Evolutionary conservation across 2,329 filamentous ascomycete genomes (phyloP).

Genomic region (Aspergillus transmontanensis): DNA sequence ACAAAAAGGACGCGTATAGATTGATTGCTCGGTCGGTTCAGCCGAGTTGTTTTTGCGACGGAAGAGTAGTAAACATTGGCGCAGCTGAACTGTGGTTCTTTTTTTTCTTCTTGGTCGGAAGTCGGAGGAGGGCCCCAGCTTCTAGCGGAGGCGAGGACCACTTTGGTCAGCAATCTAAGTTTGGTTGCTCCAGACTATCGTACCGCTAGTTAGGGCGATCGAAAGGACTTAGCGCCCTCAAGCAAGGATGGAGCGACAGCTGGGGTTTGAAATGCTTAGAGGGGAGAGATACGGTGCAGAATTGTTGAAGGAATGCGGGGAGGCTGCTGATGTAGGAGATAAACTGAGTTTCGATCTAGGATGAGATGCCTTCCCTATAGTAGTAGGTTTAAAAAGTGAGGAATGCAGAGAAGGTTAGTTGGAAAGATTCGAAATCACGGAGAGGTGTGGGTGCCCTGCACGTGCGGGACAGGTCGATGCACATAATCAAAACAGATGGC

Average conservation of each 20-base stretch:
- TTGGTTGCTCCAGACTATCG: constrained; percentile 35
- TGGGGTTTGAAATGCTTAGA: background rate
- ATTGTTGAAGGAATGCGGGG: background rate
- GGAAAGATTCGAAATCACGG: constrained; percentile 4
- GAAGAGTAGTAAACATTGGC: constrained; percentile 32
- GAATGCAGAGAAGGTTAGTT: constrained; percentile 3
- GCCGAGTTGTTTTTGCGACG: constrained; percentile 29
- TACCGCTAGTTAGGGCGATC: constrained; percentile 25
- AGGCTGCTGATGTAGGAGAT: constrained; percentile 1
- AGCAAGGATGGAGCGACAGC: constrained; percentile 12
- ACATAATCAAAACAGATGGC: background rate
- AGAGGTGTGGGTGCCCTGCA: constrained; percentile 13
- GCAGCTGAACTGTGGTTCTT: constrained; percentile 39
- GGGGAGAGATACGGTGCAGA: background rate
- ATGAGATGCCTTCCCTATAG: background rate
- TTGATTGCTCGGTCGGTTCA: constrained; percentile 9
- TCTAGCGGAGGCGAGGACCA: constrained; percentile 12
- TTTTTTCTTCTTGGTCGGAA: constrained; percentile 15
- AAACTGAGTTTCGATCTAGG: constrained; percentile 3
- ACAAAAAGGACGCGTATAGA: constrained; percentile 18
- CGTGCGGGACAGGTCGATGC: constrained; percentile 6
- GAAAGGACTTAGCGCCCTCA: constrained; percentile 20
- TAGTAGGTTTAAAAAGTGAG: background rate
- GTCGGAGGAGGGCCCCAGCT: constrained; percentile 18
- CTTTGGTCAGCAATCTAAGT: constrained; percentile 4